Evolutionary conservation across 441 rosid genomes (phyloP).

Genomic region (Pelargonium australe): DNA sequence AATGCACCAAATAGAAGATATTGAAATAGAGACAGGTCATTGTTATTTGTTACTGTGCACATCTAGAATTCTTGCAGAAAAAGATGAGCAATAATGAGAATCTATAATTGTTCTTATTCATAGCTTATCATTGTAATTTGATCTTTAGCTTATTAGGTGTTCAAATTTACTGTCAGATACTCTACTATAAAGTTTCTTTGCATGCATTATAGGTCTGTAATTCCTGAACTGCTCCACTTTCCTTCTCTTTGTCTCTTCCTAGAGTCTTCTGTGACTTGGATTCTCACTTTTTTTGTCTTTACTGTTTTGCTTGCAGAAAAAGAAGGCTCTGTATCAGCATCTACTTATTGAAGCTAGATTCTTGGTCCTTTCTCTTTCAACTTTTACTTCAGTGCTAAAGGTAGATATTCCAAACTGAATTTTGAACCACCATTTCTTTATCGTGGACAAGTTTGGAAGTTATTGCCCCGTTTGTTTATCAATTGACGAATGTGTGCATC

Average conservation of each 20-base stretch:
- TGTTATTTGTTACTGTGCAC: too few species aligned
- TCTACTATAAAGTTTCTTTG: neutral
- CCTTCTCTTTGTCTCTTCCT: neutral
- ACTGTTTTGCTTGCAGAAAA: neutral
- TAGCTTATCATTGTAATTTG: neutral
- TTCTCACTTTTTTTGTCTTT: neutral
- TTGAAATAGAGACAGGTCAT: too few species aligned
- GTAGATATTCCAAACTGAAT: neutral
- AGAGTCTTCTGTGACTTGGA: neutral
- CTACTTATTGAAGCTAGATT: neutral
- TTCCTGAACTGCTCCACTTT: slow-evolving; percentile 2
- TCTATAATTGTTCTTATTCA: neutral
- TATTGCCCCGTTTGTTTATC: neutral
- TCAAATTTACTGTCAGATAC: neutral
- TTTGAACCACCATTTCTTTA: neutral
- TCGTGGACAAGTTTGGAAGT: neutral
- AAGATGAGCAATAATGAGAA: neutral
- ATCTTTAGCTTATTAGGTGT: neutral
- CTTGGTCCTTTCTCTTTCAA: neutral
- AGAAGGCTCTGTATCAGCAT: neutral
- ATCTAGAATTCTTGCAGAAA: neutral
- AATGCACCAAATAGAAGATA: too few species aligned
- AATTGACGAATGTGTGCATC: too few species aligned
- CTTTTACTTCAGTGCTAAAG: slow-evolving; percentile 1
- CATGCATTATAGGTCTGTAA: neutral